Percentiles rank a stretch among this genome's conserved stretches.
Evolutionary conservation across 73 alveolate species (phyloP).

Genomic region (Paramecium primaurelia): DNA sequence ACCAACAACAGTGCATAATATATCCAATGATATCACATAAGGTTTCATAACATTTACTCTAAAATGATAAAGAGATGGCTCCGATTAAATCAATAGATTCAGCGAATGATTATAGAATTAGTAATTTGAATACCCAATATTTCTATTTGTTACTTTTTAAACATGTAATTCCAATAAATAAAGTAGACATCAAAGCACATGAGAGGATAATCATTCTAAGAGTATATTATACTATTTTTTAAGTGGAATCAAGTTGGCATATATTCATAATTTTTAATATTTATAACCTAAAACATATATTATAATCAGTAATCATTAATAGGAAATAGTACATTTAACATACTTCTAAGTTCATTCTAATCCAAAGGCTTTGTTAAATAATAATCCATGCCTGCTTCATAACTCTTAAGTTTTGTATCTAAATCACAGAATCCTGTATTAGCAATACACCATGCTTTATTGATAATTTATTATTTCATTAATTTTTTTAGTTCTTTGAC

Average conservation of each 20-base stretch:
- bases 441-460: constrained; percentile 5
- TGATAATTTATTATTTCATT: background rate
- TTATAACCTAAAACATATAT: background rate
- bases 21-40: background rate
- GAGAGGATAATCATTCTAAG: background rate
- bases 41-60: background rate
- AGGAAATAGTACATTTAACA: background rate
- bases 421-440: constrained; percentile 35
- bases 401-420: background rate
- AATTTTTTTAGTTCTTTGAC: background rate
- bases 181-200: background rate
- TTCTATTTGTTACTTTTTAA: background rate
- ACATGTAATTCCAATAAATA: background rate
- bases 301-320: background rate
- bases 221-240: background rate
- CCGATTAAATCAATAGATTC: constrained; percentile 23
- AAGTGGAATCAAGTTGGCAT: background rate
- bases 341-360: background rate
- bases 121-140: constrained; percentile 29
- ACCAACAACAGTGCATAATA: constrained; percentile 24
- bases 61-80: background rate
- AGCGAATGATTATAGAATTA: constrained; percentile 8
- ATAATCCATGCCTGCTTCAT: constrained; percentile 35
- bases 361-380: constrained; percentile 22
- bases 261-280: background rate